phyloP scores from a whole-genome alignment of 305 asterid genomes.

The Fraxinus nigra region DNA sequence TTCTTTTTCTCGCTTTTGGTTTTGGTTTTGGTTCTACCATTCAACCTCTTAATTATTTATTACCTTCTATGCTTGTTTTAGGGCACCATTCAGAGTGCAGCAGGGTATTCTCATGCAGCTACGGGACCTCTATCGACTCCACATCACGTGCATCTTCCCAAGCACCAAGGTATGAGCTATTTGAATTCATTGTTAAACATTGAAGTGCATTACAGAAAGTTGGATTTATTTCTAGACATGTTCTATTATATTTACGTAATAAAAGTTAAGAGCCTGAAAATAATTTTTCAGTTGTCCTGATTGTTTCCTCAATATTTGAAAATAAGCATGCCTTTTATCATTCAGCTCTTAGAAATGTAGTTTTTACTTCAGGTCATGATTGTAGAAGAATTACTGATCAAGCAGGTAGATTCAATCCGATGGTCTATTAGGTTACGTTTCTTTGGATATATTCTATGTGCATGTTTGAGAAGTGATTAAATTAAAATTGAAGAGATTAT shows the following conservation, averaged over 20 bases:
- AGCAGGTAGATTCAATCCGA: neutral
- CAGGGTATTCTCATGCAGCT: neutral
- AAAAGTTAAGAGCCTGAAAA: neutral
- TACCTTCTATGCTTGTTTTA: neutral
- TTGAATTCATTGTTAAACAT: neutral
- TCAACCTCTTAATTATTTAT: neutral
- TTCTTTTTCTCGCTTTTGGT: neutral
- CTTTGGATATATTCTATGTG: neutral
- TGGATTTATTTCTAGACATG: neutral
- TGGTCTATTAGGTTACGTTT: neutral
- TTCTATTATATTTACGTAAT: neutral
- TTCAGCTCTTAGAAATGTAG: neutral
- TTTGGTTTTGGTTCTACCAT: neutral
- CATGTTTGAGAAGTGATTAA: neutral
- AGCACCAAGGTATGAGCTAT: constrained; percentile 1
- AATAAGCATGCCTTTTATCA: neutral
- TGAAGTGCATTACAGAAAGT: neutral
- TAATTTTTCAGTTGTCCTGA: neutral
- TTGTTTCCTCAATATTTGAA: neutral
- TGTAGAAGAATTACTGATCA: neutral
- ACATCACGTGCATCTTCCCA: neutral
- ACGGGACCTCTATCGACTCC: neutral
- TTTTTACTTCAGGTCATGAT: neutral
- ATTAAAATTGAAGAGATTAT: neutral
- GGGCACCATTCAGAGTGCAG: neutral